phyloP scores from a whole-genome alignment of 2,329 filamentous ascomycete genomes.

The Acrodontium crateriforme region DNA sequence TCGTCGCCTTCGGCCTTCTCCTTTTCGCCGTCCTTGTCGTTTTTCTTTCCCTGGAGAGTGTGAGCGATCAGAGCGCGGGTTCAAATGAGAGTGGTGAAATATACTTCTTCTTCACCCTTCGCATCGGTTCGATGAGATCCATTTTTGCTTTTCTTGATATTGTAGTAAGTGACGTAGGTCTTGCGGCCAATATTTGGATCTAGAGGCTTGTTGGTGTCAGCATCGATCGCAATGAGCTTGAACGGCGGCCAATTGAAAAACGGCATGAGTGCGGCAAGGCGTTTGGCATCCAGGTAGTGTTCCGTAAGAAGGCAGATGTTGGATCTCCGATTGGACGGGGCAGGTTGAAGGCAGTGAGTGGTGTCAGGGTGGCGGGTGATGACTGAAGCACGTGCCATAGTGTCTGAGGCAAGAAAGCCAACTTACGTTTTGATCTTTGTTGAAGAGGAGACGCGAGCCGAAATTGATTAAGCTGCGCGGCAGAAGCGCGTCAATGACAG shows the following conservation, averaged over 20 bases:
- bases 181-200: conserved; percentile 7
- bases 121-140: too few species aligned
- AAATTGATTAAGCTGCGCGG: conserved; percentile 6
- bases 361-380: not conserved
- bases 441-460: conserved; percentile 3
- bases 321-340: not conserved
- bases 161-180: conserved; percentile 11
- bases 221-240: conserved; percentile 11
- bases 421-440: conserved; percentile 7
- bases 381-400: not conserved
- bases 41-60: too few species aligned
- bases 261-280: conserved; percentile 4
- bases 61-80: too few species aligned
- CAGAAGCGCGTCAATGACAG: conserved; percentile 18
- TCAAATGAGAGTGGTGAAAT: too few species aligned
- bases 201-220: conserved; percentile 18
- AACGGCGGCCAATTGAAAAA: conserved; percentile 8
- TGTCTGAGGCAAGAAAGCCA: not conserved
- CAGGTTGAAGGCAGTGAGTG: not conserved
- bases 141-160: conserved; percentile 13
- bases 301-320: not conserved
- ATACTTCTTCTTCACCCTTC: too few species aligned
- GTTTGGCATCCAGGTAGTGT: not conserved
- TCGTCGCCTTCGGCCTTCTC: conserved; percentile 4
- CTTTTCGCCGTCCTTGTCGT: conserved; percentile 6